Base-by-base conservation (phyloP, 305 asterid species). In the Fraxinus baroniana region DNA sequence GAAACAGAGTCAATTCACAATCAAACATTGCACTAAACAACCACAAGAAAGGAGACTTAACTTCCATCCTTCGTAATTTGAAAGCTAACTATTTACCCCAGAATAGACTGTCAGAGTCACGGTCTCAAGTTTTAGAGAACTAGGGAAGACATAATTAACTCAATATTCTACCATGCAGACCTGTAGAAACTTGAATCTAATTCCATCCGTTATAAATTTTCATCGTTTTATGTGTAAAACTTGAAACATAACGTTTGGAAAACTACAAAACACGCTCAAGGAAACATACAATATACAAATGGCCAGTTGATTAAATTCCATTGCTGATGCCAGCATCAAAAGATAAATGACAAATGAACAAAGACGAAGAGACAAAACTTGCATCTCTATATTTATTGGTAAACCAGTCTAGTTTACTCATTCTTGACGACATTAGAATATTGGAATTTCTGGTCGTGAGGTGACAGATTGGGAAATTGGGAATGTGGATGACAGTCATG, bases 401-500 rank as follows among this genome's bases (percentile, higher is more conserved):
- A 72, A 52, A 30, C 76, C 30, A 57, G 72, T 6, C 7, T 1
- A 18, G 13, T 75, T 75, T 17, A 64, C 80, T 26, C 64, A 73
- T 52, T 36, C 32, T 74, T 10, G 39, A 5, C 17, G 18, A 80
- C 7, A 39, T 64, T n/a, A 35, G 18, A n/a, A 66, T 68, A 41
- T 55, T 62, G 46, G 74, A 41, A 60, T 70, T 72, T 73, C 46
- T 10, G 52, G 60, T 64, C 55, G 28, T 44, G 18, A 32, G 41
- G 44, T 75, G 73, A 5, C 3, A 3, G 26, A 78, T 28, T 76
- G 70, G 76, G 18, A 64, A 71, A 17, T 81, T 74, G 75, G 33
- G 77, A 49, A 77, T 62, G 78, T 46, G 71, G 66, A 64, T 80
- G 26, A 32, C 76, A 41, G 41, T 75, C 15, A 84, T 30, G 44